These are phyloP conservation scores for Uronychia binucleata DNA, from an alignment of 73 alveolate genomes.

Conservation along the genomic window DNA sequence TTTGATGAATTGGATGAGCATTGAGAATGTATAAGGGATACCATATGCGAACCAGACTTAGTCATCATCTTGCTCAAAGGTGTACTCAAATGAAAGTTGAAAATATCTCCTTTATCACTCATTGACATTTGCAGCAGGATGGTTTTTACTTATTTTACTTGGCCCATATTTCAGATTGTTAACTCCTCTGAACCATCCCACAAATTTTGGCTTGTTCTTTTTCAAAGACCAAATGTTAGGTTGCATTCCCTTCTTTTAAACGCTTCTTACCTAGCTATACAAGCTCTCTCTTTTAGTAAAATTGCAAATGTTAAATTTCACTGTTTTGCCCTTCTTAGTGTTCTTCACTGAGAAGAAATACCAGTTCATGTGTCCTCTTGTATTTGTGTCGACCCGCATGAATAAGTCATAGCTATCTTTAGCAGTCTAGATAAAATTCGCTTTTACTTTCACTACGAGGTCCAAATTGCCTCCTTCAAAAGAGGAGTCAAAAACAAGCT, in stretches of 20 bases:
- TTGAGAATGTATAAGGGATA: conserved; percentile 78
- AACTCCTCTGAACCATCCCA: conserved; percentile 46
- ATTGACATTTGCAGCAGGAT: neutral
- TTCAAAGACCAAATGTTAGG: conserved; percentile 69
- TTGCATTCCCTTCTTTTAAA: conserved; percentile 68
- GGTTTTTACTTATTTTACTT: neutral
- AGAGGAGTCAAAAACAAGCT: conserved; percentile 78
- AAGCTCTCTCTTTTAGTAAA: conserved; percentile 66
- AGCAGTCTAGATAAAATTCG: neutral
- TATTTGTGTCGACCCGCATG: conserved; percentile 92
- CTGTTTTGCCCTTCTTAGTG: conserved; percentile 64
- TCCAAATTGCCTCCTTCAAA: conserved; percentile 93
- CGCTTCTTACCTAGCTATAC: conserved; percentile 56
- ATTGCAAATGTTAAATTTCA: conserved; percentile 80
- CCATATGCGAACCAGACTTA: conserved; percentile 81
- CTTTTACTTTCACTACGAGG: conserved; percentile 32
- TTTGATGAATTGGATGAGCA: conserved; percentile 13
- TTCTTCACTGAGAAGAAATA: conserved; percentile 82
- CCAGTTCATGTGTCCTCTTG: conserved; percentile 94
- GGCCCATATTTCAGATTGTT: conserved; percentile 52
- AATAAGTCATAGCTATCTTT: conserved; percentile 85
- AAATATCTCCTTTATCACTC: conserved; percentile 25
- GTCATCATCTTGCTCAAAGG: conserved; percentile 77
- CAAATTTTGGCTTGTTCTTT: neutral
- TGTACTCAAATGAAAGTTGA: conserved; percentile 77